Conservation (phyloP, 2,329 filamentous ascomycete species). For the Trichoderma atrobrunneum region DNA sequence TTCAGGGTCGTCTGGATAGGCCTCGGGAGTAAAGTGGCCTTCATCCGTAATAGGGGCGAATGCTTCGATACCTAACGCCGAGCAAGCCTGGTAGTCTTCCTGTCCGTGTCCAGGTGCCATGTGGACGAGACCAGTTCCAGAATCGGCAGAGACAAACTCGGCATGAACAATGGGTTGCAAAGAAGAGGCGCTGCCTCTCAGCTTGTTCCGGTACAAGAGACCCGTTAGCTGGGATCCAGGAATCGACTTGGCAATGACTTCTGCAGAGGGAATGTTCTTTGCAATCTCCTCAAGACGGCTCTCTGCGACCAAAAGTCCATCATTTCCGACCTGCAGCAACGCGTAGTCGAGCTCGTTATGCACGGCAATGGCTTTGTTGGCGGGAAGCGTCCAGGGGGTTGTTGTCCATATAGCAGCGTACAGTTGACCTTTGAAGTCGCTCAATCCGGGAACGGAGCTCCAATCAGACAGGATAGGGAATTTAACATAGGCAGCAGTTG, state of each 20-base stretch:
- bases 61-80: constrained; percentile 65
- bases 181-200: constrained; percentile 57
- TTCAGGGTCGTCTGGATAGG: constrained; percentile 67
- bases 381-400: constrained; percentile 94
- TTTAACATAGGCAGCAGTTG: constrained; percentile 72
- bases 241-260: constrained; percentile 55
- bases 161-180: constrained; percentile 74
- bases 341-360: constrained; percentile 71
- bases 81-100: constrained; percentile 88
- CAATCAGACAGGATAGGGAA: constrained; percentile 62
- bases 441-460: constrained; percentile 35
- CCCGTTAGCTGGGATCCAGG: constrained; percentile 63
- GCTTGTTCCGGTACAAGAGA: constrained; percentile 66
- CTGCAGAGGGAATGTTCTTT: constrained; percentile 49
- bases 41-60: constrained; percentile 81
- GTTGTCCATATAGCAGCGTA: constrained; percentile 97
- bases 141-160: constrained; percentile 82
- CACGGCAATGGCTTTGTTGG: constrained; percentile 86
- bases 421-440: constrained; percentile 48
- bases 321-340: constrained; percentile 55
- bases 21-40: constrained; percentile 76
- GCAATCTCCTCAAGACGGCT: constrained; percentile 62
- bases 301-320: constrained; percentile 69
- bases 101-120: constrained; percentile 92
- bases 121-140: constrained; percentile 95